A percentile compares a stretch with the other conserved stretches of the same genome.
These are phyloP conservation scores for Penicillium sp. DNA, from an alignment of 2,329 filamentous ascomycete genomes.

Conservation along the genomic window DNA sequence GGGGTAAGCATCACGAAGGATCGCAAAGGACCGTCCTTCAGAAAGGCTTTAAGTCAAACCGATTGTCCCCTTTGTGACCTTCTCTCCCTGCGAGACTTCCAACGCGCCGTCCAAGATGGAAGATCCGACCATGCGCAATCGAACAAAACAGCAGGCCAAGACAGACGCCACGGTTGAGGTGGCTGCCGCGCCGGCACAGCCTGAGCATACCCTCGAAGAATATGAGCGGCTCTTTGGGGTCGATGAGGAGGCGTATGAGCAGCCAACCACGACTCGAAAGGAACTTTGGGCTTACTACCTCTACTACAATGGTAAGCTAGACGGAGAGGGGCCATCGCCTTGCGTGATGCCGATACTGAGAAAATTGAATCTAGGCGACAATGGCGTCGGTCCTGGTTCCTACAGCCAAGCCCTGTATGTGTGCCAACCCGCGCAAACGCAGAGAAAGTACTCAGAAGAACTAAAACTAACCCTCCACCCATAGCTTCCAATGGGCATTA, in stretches of 20 bases:
- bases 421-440: neutral
- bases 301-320: conserved; percentile 42
- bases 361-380: conserved; percentile 33
- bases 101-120: neutral
- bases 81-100: neutral
- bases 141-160: neutral
- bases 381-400: conserved; percentile 45
- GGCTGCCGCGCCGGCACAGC: conserved; percentile 10
- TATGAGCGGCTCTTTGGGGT: conserved; percentile 42
- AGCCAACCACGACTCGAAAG: conserved; percentile 43
- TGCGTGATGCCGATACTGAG: neutral
- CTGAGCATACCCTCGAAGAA: conserved; percentile 24
- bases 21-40: no score
- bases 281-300: conserved; percentile 49
- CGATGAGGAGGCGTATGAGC: conserved; percentile 38
- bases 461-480: conserved; percentile 1
- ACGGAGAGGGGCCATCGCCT: no score
- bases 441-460: neutral
- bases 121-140: neutral
- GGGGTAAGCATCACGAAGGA: neutral
- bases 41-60: neutral
- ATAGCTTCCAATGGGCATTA: conserved; percentile 44
- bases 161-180: conserved; percentile 17
- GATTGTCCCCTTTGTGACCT: neutral
- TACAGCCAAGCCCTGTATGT: conserved; percentile 44